These are phyloP conservation scores for Pseudozyma sp. DNA, from an alignment of 1,284 basidiomycete genomes.

Conservation along the genomic window DNA sequence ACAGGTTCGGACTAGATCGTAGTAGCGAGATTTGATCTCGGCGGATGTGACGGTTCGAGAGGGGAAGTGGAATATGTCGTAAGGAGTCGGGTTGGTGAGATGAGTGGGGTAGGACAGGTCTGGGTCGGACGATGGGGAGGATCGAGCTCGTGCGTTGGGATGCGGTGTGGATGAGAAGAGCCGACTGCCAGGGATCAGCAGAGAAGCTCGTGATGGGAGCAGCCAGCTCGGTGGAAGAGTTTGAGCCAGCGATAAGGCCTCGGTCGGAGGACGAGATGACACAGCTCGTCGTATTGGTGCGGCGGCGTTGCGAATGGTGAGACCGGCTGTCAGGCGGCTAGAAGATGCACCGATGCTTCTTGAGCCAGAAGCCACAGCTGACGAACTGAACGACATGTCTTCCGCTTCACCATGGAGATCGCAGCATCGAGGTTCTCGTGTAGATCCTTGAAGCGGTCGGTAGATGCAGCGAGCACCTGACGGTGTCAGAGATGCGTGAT, in stretches of 20 bases:
- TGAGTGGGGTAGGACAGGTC: conserved; percentile 22
- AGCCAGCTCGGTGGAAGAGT: conserved; percentile 10
- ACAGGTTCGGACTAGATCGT: conserved; percentile 58
- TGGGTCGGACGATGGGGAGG: not conserved
- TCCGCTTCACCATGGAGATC: not conserved
- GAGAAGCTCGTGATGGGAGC: conserved; percentile 2
- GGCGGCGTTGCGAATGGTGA: no score
- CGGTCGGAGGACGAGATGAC: no score
- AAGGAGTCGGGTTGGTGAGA: conserved; percentile 50
- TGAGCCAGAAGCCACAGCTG: not conserved
- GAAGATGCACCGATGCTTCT: not conserved
- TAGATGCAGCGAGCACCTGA: no score
- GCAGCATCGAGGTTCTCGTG: no score
- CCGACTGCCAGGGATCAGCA: not conserved
- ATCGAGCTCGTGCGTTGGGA: not conserved
- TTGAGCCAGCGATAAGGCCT: not conserved
- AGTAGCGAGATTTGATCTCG: conserved; percentile 64
- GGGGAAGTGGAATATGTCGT: conserved; percentile 64
- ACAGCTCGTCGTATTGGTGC: no score
- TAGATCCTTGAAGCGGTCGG: no score
- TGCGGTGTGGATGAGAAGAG: not conserved
- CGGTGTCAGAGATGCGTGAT: no score
- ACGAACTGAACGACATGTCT: not conserved
- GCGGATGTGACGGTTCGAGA: conserved; percentile 19
- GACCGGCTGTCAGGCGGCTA: not conserved